Conservation (phyloP, 495 filamentous ascomycete genomes). For the Tuber indicum region DNA sequence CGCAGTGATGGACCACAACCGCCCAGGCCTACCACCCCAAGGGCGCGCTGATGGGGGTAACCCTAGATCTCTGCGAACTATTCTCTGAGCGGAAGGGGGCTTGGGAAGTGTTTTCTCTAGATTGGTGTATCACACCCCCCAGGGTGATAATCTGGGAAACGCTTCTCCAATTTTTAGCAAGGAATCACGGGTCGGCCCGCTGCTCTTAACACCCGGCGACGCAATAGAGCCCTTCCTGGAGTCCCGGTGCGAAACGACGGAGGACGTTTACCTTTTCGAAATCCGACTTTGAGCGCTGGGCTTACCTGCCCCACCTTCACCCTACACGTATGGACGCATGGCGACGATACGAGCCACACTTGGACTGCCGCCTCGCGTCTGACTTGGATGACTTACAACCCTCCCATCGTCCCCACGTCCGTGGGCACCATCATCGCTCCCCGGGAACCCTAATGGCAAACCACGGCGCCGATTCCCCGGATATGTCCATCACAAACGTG, state of each 20-base stretch:
- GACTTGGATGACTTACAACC: no score
- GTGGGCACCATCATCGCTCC: neutral
- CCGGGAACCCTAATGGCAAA: neutral
- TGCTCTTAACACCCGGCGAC: constrained; percentile 17
- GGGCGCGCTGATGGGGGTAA: neutral
- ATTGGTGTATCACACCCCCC: neutral
- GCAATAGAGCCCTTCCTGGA: constrained; percentile 18
- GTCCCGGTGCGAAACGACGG: constrained; percentile 10
- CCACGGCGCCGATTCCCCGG: neutral
- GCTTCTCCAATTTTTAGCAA: neutral
- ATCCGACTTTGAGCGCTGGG: neutral
- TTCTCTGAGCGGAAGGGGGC: neutral
- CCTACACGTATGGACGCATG: neutral
- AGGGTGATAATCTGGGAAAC: neutral
- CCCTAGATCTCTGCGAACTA: neutral
- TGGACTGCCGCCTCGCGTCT: neutral
- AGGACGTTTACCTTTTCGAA: constrained; percentile 11
- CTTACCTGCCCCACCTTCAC: neutral
- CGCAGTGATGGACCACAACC: neutral
- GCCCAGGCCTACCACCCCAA: neutral
- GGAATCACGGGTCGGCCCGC: neutral
- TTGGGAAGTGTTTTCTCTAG: neutral
- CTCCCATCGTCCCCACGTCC: neutral
- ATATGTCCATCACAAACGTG: neutral
- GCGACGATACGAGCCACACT: neutral